Percentiles rank a stretch among this genome's conserved stretches.
phyloP scores from a whole-genome alignment of 768 basidiomycete species.

The Phlebiopsis gigantea region DNA sequence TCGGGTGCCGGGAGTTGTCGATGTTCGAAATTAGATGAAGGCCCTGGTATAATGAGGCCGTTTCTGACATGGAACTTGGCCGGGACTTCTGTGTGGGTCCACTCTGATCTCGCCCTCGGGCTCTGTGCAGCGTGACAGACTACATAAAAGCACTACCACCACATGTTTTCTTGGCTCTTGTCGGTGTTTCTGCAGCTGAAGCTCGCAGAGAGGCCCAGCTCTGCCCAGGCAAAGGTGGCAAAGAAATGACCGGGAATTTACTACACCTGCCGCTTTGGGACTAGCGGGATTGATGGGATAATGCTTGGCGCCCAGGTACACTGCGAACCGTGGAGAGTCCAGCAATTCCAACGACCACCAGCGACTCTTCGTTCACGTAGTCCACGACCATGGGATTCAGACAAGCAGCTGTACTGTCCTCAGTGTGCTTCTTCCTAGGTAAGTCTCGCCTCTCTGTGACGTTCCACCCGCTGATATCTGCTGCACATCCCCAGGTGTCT shows the following conservation, averaged over 20 bases:
- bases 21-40: too few species aligned
- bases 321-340: not conserved
- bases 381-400: conserved; percentile 71
- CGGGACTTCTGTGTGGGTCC: not conserved
- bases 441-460: conserved; percentile 21
- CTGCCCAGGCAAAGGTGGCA: not conserved
- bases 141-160: too few species aligned
- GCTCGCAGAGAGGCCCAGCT: too few species aligned
- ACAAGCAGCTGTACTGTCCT: conserved; percentile 82
- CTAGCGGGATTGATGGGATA: not conserved
- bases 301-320: conserved; percentile 2
- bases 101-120: not conserved
- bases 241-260: too few species aligned
- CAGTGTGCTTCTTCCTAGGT: conserved; percentile 90
- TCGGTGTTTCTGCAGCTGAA: too few species aligned
- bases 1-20: too few species aligned
- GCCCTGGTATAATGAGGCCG: not conserved
- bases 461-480: not conserved
- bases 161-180: too few species aligned
- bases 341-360: not conserved
- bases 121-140: not conserved
- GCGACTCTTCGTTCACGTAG: not conserved
- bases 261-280: not conserved
- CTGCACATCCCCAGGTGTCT: conserved; percentile 45
- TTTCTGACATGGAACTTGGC: not conserved